Evolutionary conservation across 805 yeast genomes (phyloP).

Genomic region (Saccharomycopsis lassenensis): DNA sequence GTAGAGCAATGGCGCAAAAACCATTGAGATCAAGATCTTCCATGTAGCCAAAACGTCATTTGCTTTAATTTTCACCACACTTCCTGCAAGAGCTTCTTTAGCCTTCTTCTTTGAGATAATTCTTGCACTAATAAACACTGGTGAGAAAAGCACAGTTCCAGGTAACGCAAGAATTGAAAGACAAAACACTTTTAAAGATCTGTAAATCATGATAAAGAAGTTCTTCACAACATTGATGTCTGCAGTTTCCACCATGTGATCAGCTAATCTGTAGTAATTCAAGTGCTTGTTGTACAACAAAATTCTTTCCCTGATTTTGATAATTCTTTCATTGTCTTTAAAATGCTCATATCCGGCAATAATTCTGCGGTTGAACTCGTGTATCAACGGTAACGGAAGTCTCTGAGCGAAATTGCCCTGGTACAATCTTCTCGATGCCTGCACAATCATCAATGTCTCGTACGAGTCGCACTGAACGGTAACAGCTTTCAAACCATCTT

Average conservation of each 20-base stretch:
- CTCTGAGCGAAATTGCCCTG: constrained; percentile 47
- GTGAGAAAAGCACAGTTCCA: constrained; percentile 73
- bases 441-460: constrained; percentile 88
- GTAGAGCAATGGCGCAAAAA: constrained; percentile 77
- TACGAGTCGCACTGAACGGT: constrained; percentile 91
- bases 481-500: constrained; percentile 70
- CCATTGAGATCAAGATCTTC: constrained; percentile 80
- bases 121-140: constrained; percentile 70
- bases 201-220: constrained; percentile 36
- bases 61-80: constrained; percentile 83
- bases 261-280: constrained; percentile 51
- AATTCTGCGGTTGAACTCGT: constrained; percentile 82
- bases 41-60: constrained; percentile 91
- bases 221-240: constrained; percentile 38
- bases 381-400: constrained; percentile 64
- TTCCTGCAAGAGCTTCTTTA: constrained; percentile 71
- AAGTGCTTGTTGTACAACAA: constrained; percentile 56
- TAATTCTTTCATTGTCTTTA: constrained; percentile 61
- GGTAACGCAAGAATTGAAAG: constrained; percentile 63
- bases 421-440: constrained; percentile 84
- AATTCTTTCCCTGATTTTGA: constrained; percentile 50
- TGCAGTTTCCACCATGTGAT: constrained; percentile 57
- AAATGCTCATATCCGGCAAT: constrained; percentile 72
- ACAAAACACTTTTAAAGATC: constrained; percentile 41
- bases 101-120: constrained; percentile 63